A percentile compares a stretch with the other conserved stretches of the same genome.
Conservation (phyloP, 768 basidiomycete genomes). For the Pluteus cervinus region DNA sequence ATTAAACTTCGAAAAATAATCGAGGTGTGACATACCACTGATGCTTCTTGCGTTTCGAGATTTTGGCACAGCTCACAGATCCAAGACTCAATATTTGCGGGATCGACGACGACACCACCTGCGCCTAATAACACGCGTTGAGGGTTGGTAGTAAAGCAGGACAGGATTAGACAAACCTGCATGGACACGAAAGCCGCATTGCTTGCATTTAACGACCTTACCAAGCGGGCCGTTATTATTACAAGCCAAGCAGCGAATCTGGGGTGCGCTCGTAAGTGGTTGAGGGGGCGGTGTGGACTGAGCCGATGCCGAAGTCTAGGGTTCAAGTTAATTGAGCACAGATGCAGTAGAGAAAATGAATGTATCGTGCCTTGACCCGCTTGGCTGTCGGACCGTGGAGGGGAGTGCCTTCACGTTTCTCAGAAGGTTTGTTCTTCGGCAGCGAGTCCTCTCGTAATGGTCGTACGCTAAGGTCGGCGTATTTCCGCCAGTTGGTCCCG, state of each 20-base stretch:
- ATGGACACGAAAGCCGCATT: slow-evolving; percentile 76
- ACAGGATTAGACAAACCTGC: slow-evolving; percentile 52
- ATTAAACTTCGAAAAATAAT: slow-evolving; percentile 4
- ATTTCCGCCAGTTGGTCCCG: slow-evolving; percentile 88
- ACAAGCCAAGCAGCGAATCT: slow-evolving; percentile 72
- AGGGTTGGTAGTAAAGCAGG: too few species aligned
- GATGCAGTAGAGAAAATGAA: slow-evolving; percentile 2
- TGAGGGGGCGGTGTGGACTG: slow-evolving; percentile 65
- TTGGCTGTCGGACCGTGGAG: slow-evolving; percentile 39
- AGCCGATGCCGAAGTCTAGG: slow-evolving; percentile 41
- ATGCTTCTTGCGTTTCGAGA: slow-evolving; percentile 73
- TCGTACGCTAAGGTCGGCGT: slow-evolving; percentile 80
- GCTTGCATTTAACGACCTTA: slow-evolving; percentile 76
- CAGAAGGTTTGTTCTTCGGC: slow-evolving; percentile 43
- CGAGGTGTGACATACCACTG: slow-evolving; percentile 48
- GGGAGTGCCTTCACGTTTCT: slow-evolving; percentile 63
- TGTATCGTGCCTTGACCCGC: slow-evolving; percentile 35
- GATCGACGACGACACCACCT: slow-evolving; percentile 64
- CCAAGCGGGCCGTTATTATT: slow-evolving; percentile 67
- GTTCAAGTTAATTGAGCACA: background rate
- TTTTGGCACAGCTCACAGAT: slow-evolving; percentile 86
- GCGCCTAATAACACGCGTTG: too few species aligned
- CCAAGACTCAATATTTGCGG: slow-evolving; percentile 67
- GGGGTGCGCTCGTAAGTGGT: slow-evolving; percentile 43
- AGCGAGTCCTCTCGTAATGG: slow-evolving; percentile 63